These are phyloP conservation scores for Erythrophleum fordii DNA, from an alignment of 306 rosid species.

Conservation along the genomic window DNA sequence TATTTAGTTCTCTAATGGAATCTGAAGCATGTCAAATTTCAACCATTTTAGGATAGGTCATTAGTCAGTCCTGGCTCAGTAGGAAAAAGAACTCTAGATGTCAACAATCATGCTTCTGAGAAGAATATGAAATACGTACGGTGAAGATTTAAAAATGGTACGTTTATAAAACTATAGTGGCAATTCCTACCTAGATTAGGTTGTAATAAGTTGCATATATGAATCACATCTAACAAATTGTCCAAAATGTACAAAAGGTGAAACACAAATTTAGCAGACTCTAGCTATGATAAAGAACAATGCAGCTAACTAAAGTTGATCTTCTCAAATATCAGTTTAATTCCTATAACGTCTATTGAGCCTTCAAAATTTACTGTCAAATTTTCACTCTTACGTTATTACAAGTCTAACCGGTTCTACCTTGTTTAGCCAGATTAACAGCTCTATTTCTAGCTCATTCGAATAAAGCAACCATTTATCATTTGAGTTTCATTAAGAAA, in stretches of 20 bases:
- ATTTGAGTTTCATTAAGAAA: not conserved
- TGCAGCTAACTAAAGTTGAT: not conserved
- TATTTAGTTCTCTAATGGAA: conserved; percentile 9
- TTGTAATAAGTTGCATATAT: not conserved
- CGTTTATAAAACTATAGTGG: not conserved
- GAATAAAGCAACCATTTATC: not conserved
- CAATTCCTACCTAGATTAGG: not conserved
- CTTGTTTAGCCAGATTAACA: not conserved
- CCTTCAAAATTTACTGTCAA: not conserved
- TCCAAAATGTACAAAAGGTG: not conserved
- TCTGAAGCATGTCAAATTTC: conserved; percentile 27
- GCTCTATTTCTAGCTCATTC: not conserved
- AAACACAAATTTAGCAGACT: not conserved
- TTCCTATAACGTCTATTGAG: not conserved
- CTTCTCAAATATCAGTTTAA: not conserved
- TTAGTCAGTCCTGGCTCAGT: not conserved
- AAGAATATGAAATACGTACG: not conserved
- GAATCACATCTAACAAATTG: not conserved
- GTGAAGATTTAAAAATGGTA: not conserved
- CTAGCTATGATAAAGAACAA: not conserved
- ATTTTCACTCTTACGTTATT: not conserved
- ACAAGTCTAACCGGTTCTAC: not conserved
- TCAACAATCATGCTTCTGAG: not conserved
- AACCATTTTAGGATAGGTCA: conserved; percentile 7
- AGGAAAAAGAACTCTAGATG: not conserved